phyloP scores from a whole-genome alignment of 2,329 filamentous ascomycete species.

The Sporothrix pseudoabietina region DNA sequence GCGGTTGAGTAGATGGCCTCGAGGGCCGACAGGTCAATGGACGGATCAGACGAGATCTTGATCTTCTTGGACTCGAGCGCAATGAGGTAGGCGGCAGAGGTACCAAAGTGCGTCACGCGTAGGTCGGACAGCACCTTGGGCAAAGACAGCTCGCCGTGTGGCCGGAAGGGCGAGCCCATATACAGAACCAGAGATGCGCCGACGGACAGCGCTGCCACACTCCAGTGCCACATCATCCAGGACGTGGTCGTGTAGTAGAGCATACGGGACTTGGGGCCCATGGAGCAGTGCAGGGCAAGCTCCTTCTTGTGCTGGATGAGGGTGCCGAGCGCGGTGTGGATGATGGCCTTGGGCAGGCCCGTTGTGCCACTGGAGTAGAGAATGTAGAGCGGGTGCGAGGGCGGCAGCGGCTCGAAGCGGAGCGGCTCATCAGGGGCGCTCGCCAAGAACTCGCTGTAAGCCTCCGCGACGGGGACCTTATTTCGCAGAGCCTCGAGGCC shows the following conservation, averaged over 20 bases:
- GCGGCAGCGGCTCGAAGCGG: constrained; percentile 73
- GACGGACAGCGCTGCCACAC: constrained; percentile 79
- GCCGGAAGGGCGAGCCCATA: constrained; percentile 87
- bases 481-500: constrained; percentile 48
- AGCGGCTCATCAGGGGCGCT: constrained; percentile 51
- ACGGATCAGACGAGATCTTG: constrained; percentile 56
- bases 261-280: constrained; percentile 70
- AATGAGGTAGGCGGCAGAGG: constrained; percentile 89
- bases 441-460: constrained; percentile 51
- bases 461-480: constrained; percentile 47
- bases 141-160: constrained; percentile 77
- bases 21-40: constrained; percentile 63
- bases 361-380: constrained; percentile 94
- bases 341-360: constrained; percentile 83
- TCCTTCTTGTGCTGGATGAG: constrained; percentile 98
- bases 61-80: constrained; percentile 79
- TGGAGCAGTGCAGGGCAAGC: constrained; percentile 81
- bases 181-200: constrained; percentile 86
- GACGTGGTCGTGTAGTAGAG: constrained; percentile 95
- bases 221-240: constrained; percentile 99
- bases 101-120: constrained; percentile 88
- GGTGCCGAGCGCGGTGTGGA: constrained; percentile 87
- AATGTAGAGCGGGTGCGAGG: constrained; percentile 90
- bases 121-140: constrained; percentile 79
- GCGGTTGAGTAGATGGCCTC: constrained; percentile 93